Evolutionary conservation across 495 filamentous ascomycete species (phyloP).

Genomic region (Hypoxylon cercidicola): DNA sequence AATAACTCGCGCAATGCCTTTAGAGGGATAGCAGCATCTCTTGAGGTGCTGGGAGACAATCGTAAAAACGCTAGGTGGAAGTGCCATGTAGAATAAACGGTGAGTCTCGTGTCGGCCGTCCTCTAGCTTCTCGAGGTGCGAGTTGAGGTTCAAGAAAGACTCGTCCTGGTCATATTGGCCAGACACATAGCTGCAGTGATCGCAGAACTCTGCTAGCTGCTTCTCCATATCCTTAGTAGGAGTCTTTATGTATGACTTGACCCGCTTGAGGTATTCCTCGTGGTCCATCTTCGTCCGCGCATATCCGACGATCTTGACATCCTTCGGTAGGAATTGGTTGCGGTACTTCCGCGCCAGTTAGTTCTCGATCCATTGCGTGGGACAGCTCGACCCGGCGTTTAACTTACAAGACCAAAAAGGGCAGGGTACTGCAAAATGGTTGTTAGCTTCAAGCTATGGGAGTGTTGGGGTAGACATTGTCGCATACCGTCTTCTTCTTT

Average conservation of each 20-base stretch:
- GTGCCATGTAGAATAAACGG: constrained; percentile 98
- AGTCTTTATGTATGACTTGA: constrained; percentile 98
- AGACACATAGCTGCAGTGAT: constrained; percentile 88
- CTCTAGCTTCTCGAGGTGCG: constrained; percentile 91
- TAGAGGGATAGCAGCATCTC: constrained; percentile 92
- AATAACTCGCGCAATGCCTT: constrained; percentile 91
- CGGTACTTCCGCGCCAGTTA: constrained; percentile 73
- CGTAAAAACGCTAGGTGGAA: constrained; percentile 97
- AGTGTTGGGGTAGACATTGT: constrained; percentile 13
- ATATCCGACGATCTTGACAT: constrained; percentile 98
- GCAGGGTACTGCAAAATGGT: constrained; percentile 81
- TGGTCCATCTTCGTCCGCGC: constrained; percentile 99
- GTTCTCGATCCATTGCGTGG: constrained; percentile 27
- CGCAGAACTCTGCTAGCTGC: constrained; percentile 89
- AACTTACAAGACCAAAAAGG: constrained; percentile 94
- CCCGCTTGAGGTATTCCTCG: constrained; percentile 89
- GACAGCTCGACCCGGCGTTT: constrained; percentile 11
- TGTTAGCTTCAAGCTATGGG: constrained; percentile 46
- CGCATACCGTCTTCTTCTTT: constrained; percentile 97
- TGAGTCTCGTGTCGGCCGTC: constrained; percentile 83
- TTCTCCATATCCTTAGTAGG: constrained; percentile 98
- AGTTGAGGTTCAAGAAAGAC: constrained; percentile 86
- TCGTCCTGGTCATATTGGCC: constrained; percentile 99
- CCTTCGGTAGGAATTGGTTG: constrained; percentile 98
- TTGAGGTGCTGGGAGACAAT: constrained; percentile 97